A percentile compares a stretch with the other conserved stretches of the same genome.
These are phyloP conservation scores for Colletotrichum karsti DNA, from an alignment of 2,329 filamentous ascomycete species.

Conservation along the genomic window DNA sequence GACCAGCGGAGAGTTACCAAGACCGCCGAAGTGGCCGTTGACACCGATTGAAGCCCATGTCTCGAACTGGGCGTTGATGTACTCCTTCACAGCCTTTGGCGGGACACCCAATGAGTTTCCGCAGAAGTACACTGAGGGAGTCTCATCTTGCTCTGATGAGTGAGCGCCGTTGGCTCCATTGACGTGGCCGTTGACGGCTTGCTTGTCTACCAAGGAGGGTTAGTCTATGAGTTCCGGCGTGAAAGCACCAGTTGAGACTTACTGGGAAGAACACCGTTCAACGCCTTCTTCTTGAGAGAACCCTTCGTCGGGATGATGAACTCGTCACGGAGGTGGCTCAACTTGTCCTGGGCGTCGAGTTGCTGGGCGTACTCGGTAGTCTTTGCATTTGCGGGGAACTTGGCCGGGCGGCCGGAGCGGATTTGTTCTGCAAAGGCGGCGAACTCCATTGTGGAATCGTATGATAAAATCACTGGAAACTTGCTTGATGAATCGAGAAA, in stretches of 20 bases:
- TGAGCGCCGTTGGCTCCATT: slow-evolving; percentile 32
- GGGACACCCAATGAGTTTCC: slow-evolving; percentile 84
- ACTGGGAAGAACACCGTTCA: slow-evolving; percentile 56
- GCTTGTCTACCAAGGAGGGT: not conserved
- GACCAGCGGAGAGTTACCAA: slow-evolving; percentile 73
- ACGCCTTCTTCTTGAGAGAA: slow-evolving; percentile 72
- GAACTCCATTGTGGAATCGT: slow-evolving; percentile 47
- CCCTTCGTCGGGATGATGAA: slow-evolving; percentile 81
- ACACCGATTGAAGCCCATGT: slow-evolving; percentile 89
- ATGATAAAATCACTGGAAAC: not conserved
- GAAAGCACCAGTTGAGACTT: slow-evolving; percentile 24
- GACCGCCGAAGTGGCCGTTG: slow-evolving; percentile 79
- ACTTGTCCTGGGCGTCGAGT: slow-evolving; percentile 69
- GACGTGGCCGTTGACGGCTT: slow-evolving; percentile 34
- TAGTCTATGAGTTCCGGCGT: not conserved
- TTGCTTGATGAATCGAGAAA: not conserved
- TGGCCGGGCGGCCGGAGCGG: slow-evolving; percentile 47
- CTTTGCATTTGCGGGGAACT: slow-evolving; percentile 58
- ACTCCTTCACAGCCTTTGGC: slow-evolving; percentile 70
- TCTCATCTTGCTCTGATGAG: slow-evolving; percentile 40
- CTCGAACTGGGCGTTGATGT: slow-evolving; percentile 77
- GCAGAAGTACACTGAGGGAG: slow-evolving; percentile 74
- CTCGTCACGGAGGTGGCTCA: slow-evolving; percentile 70
- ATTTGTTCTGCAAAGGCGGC: slow-evolving; percentile 47
- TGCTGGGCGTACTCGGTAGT: slow-evolving; percentile 56